Base-by-base conservation (phyloP, 1,284 basidiomycete species). In the Rhodotorula sp. region DNA sequence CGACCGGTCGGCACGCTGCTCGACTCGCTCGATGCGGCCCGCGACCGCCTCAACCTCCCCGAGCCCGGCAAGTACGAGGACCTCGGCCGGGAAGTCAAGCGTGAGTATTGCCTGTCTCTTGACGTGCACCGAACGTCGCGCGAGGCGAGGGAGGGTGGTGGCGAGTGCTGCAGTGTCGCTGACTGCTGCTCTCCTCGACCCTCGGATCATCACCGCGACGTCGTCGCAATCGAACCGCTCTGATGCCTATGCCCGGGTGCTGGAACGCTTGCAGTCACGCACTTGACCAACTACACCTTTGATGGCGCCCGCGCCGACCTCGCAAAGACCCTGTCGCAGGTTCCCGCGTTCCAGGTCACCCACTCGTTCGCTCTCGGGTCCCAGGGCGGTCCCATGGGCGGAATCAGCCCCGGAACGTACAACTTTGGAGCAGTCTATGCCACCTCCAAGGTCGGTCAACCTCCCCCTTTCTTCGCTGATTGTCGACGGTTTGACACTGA, bases 261-360 rank as follows among this genome's bases (percentile, higher is more conserved):
- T 4, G n/a, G 5, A 7, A n/a, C 19, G 31, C 19, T 2, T 34
- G 43, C 79, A 95, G 93, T 87, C 73, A 95, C 93, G 26, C 93
- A 93, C 81, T 83, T 97, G 72, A 90, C 89, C 72, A 97, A 97
- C 85, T 95, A 90, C 83, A 88, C 95, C 80, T 99, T 98, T 82
- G 97, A 99, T 84, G 97, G 97, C 75, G 95, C 85, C 28, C 87
- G 95, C 78, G 97, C 97, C 62, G 97, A 99, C 84, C 85, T 99
- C 77, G 91, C 93, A 71, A 99, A 99, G 85, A 90, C 88, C 76
- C 85, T 99, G 77, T 97, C 93, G 67, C 87, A 91, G 81, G 93
- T 89, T 82, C 97, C 97, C 47, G 89, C 92, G 67, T 99, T 99
- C 88, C 95, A 98, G 85, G 91, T 98, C 79, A 95, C 94, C 70